Evolutionary conservation across 148 eudicot species (phyloP).

Genomic region (Fagopyrum esculentum): DNA sequence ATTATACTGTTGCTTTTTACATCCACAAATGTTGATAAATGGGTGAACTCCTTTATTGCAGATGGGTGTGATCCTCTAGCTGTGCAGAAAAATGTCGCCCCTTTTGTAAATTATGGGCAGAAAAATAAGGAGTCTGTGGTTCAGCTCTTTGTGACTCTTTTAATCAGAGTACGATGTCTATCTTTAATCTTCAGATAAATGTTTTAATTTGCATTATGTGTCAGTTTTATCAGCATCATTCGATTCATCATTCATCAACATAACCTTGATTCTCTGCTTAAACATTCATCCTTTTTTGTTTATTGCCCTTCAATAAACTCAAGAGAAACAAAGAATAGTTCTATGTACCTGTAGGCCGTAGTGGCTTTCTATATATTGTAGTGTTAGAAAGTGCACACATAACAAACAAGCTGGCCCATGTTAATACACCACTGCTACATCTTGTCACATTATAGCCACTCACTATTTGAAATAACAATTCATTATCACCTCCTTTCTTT

Average conservation of each 20-base stretch:
- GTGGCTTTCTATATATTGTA: too few species aligned
- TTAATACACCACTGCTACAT: too few species aligned
- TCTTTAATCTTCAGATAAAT: neutral
- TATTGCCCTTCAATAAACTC: neutral
- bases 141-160: constrained; percentile 69
- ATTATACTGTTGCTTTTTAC: neutral
- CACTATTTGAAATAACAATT: too few species aligned
- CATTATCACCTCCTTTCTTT: too few species aligned
- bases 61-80: constrained; percentile 54
- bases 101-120: constrained; percentile 43
- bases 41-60: constrained; percentile 13
- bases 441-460: too few species aligned
- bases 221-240: neutral
- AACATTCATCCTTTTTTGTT: neutral
- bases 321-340: neutral
- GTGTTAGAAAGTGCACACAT: too few species aligned
- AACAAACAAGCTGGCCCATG: too few species aligned
- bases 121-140: constrained; percentile 63
- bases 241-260: neutral
- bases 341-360: too few species aligned
- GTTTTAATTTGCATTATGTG: neutral
- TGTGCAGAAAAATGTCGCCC: constrained; percentile 33
- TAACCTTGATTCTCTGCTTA: neutral
- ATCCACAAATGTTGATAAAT: neutral
- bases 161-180: constrained; percentile 47